Evolutionary conservation across 164 flowering plant genomes (phyloP).

Genomic region (Berberis vulgaris): DNA sequence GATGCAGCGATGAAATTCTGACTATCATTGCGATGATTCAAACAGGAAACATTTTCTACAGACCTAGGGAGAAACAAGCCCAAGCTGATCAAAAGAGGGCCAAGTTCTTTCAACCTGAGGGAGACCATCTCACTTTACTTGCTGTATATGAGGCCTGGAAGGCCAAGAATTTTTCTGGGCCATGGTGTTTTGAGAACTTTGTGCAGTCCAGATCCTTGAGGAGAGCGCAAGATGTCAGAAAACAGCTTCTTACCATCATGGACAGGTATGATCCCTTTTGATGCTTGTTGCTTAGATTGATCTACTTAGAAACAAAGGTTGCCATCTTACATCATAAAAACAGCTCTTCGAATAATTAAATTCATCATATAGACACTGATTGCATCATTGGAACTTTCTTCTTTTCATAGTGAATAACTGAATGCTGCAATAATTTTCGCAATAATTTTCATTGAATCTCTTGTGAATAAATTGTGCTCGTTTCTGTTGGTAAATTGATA

Average conservation of each 20-base stretch:
- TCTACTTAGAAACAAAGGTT: not conserved
- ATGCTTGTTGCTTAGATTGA: not conserved
- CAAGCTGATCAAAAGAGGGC: slow-evolving; percentile 91
- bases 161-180: slow-evolving; percentile 80
- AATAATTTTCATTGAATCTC: no score
- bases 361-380: not conserved
- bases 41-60: slow-evolving; percentile 75
- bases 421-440: no score
- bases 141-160: slow-evolving; percentile 98
- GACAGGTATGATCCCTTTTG: slow-evolving; percentile 51
- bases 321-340: not conserved
- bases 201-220: slow-evolving; percentile 85
- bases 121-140: slow-evolving; percentile 81
- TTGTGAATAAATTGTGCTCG: no score
- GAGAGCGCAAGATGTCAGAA: slow-evolving; percentile 92
- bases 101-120: slow-evolving; percentile 90
- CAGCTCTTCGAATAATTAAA: not conserved
- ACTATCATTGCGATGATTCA: slow-evolving; percentile 91
- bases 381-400: no score
- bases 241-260: slow-evolving; percentile 87
- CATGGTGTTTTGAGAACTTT: slow-evolving; percentile 93
- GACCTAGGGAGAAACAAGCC: slow-evolving; percentile 91
- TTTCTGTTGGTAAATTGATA: no score
- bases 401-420: no score
- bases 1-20: slow-evolving; percentile 86